phyloP scores from a whole-genome alignment of 345 rosid species.

The Toxicodendron radicans region DNA sequence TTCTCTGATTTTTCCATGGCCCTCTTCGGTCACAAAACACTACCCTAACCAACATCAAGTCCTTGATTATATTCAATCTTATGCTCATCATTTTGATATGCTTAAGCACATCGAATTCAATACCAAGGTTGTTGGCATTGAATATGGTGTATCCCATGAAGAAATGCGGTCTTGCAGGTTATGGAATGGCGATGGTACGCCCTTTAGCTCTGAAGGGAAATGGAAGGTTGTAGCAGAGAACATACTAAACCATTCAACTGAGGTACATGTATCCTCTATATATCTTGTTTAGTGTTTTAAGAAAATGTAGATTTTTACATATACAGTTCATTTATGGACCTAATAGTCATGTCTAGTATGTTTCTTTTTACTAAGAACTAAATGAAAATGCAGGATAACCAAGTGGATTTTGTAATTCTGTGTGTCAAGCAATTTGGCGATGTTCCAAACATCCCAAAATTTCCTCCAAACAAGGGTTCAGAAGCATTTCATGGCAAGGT shows the following conservation, averaged over 20 bases:
- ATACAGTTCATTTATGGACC: no score
- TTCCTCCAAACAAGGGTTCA: constrained; percentile 34
- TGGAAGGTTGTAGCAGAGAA: constrained; percentile 33
- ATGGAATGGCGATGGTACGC: constrained; percentile 31
- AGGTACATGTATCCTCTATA: constrained; percentile 9
- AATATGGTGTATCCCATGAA: constrained; percentile 18
- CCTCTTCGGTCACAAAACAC: constrained; percentile 26
- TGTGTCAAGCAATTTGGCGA: constrained; percentile 35
- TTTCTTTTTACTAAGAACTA: no score
- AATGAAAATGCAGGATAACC: constrained; percentile 25
- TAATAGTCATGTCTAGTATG: neutral
- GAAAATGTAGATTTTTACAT: no score
- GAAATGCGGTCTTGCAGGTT: constrained; percentile 30
- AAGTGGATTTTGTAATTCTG: constrained; percentile 40
- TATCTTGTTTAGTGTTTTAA: no score
- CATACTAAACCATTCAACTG: constrained; percentile 5
- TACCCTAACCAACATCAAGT: constrained; percentile 34
- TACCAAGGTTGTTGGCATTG: constrained; percentile 29
- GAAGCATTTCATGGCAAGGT: constrained; percentile 44
- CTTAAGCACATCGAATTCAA: constrained; percentile 32
- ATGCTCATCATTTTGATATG: constrained; percentile 36
- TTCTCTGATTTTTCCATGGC: constrained; percentile 53
- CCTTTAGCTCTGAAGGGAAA: constrained; percentile 28
- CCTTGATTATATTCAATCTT: constrained; percentile 31
- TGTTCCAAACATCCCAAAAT: constrained; percentile 37